These are phyloP conservation scores for Chenopodium suecicum DNA, from an alignment of 148 eudicot species.

Conservation along the genomic window DNA sequence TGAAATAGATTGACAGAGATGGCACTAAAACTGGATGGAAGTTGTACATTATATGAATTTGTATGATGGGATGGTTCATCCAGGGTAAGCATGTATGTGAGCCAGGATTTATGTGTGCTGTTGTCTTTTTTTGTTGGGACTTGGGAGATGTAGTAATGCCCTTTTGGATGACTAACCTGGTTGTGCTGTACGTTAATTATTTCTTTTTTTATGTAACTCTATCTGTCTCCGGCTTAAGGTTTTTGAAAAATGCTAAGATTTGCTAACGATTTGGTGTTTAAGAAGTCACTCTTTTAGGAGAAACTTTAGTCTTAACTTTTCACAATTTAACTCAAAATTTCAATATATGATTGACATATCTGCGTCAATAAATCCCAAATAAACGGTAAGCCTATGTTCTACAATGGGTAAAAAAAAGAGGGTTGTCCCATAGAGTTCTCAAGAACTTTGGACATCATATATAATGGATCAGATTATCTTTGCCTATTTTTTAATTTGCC, in stretches of 20 bases:
- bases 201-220: too few species aligned
- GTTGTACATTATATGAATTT: too few species aligned
- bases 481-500: background rate
- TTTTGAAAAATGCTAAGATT: background rate
- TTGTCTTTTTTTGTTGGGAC: too few species aligned
- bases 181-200: too few species aligned
- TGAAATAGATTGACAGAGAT: too few species aligned
- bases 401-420: background rate
- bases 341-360: background rate
- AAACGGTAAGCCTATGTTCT: background rate
- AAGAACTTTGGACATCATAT: background rate
- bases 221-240: too few species aligned
- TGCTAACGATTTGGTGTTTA: background rate
- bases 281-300: background rate
- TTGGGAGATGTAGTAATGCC: too few species aligned
- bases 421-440: background rate
- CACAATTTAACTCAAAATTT: background rate
- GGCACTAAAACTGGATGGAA: too few species aligned
- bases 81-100: too few species aligned
- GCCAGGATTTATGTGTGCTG: too few species aligned
- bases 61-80: too few species aligned
- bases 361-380: background rate
- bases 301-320: background rate
- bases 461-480: background rate
- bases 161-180: too few species aligned